Percentiles rank a stretch among this genome's conserved stretches.
Conservation (phyloP, 257 asterid species). For the Nicotiana attenuata region DNA sequence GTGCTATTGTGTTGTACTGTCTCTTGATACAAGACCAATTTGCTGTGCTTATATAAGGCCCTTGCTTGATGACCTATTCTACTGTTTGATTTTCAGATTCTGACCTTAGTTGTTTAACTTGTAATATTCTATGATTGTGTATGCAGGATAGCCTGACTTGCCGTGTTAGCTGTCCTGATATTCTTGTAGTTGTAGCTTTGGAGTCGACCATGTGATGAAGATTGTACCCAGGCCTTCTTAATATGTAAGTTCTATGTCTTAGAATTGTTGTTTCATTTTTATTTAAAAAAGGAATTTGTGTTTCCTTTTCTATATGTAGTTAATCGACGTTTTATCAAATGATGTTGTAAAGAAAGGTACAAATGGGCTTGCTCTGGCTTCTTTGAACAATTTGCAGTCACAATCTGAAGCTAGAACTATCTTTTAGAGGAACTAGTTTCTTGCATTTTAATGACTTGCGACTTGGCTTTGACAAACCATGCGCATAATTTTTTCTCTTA, state of each 20-base stretch:
- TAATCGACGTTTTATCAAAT: background rate
- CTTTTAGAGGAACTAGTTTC: background rate
- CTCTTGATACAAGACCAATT: background rate
- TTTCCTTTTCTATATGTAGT: background rate
- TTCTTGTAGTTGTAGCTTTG: background rate
- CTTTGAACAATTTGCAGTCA: background rate
- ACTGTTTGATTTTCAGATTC: background rate
- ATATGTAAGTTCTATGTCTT: background rate
- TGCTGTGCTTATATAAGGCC: background rate
- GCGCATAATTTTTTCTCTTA: background rate
- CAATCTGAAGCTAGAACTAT: background rate
- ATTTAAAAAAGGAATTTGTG: too few relatives aligned
- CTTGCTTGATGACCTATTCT: background rate
- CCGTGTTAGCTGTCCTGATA: background rate
- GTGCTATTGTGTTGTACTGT: background rate
- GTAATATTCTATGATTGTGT: background rate
- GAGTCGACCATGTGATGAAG: constrained; percentile 2
- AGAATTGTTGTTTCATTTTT: background rate
- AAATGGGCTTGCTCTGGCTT: background rate
- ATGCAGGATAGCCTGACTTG: background rate
- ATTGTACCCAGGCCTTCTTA: background rate
- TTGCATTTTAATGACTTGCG: background rate
- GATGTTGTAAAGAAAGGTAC: background rate
- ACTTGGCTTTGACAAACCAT: background rate
- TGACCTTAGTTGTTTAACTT: background rate